A percentile compares a stretch with the other conserved stretches of the same genome.
These are phyloP conservation scores for Amylostereum chailletii DNA, from an alignment of 1,284 basidiomycete genomes.

Conservation along the genomic window DNA sequence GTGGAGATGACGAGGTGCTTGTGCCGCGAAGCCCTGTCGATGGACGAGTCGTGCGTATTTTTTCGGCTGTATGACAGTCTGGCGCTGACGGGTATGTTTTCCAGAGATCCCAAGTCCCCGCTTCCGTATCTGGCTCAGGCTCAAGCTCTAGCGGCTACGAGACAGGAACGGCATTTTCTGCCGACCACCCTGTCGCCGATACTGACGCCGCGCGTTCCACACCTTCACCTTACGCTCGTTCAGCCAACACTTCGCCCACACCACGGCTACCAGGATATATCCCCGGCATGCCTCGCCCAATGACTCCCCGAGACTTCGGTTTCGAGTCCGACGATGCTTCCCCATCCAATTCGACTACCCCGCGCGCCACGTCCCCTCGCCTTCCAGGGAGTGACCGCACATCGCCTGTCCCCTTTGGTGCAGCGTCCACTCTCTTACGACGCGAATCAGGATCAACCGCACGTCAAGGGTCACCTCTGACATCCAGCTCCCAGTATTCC, in stretches of 20 bases:
- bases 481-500: slow-evolving; percentile 33
- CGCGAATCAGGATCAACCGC: slow-evolving; percentile 38
- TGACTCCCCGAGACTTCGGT: slow-evolving; percentile 63
- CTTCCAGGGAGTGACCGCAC: slow-evolving; percentile 25
- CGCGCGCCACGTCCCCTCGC: slow-evolving; percentile 63
- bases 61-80: background rate
- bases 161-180: slow-evolving; percentile 60
- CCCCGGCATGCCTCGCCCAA: slow-evolving; percentile 78
- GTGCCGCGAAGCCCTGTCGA: slow-evolving; percentile 55
- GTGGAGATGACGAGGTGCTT: slow-evolving; percentile 59
- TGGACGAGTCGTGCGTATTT: background rate
- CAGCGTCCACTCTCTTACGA: slow-evolving; percentile 30
- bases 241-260: slow-evolving; percentile 42
- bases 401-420: slow-evolving; percentile 21
- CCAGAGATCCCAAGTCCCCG: background rate
- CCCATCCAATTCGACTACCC: slow-evolving; percentile 69
- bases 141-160: slow-evolving; percentile 23
- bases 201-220: slow-evolving; percentile 44
- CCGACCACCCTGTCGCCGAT: slow-evolving; percentile 42
- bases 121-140: background rate
- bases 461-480: slow-evolving; percentile 28
- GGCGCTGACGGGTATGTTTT: too few relatives aligned
- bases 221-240: slow-evolving; percentile 36
- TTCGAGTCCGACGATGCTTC: slow-evolving; percentile 58
- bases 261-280: slow-evolving; percentile 74